Base-by-base conservation (phyloP, 2,329 filamentous ascomycete genomes). In the Hypoxylon sp. region DNA sequence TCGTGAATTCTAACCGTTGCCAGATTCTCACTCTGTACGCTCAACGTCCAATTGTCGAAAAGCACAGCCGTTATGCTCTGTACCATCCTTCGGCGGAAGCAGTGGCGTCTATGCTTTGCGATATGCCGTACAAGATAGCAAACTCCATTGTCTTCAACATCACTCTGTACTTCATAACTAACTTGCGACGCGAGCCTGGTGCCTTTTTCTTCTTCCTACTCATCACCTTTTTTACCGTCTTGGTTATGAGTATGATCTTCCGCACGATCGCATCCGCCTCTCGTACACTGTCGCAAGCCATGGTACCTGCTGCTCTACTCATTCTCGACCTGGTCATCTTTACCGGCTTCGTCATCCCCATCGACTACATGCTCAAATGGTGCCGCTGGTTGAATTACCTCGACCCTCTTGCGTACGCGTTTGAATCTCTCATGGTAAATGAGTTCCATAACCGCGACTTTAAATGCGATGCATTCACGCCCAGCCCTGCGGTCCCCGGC, bases 81-180 rank as follows among this genome's bases (percentile, higher is more conserved):
- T 97, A 97, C 73, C 94, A 97, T 73, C 93, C 94, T 0, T 93
- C 91, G 8, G 91, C 93, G 14, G 93, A 97, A 83, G 92, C 93
- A n/a, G 84, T 93, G 63, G 88, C 92, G 0, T 96, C 92, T 8
- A 96, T 97, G 90, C 79, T 97, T 28, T 91, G 87, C 67, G 94
- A 97, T 72, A 80, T 97, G 79, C 94, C 94, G 0, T 93, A 93
- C 78, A 97, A 96, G 78, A 78, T 96, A 7, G 36, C 79, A n/a
- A 94, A 94, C 71, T 80, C 87, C 0, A 84, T 96, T 68, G 79
- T 87, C 3, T 97, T 96, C 83, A 96, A 97, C 75, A 54, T 94
- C 30, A 84, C 88, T 1, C 79, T 97, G 2, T 97, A 97, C 80
- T 97, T 97, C 79, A 90, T 97, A 87, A 91, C 92, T 0, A 91